These are phyloP conservation scores for Xanthoceras sorbifolium DNA, from an alignment of 345 rosid species.

Conservation along the genomic window DNA sequence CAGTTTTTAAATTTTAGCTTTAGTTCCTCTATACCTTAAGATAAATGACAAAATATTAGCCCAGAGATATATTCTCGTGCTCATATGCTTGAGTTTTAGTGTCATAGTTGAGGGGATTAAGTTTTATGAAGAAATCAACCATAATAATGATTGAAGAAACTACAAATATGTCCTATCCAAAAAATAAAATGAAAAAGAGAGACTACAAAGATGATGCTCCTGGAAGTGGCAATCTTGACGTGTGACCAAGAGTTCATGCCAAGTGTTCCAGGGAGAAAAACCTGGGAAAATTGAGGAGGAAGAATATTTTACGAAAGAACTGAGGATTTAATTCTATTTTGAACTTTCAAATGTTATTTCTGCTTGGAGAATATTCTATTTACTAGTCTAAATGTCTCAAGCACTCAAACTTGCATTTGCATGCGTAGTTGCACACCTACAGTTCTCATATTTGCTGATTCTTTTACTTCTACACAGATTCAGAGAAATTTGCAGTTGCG, in stretches of 20 bases:
- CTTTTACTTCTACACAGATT: conserved; percentile 46
- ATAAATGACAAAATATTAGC: neutral
- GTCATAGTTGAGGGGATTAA: neutral
- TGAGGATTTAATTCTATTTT: too few species aligned
- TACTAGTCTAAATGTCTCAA: conserved; percentile 22
- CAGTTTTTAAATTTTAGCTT: conserved; percentile 21
- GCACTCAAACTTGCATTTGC: neutral
- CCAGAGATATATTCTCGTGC: neutral
- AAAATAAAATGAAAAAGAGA: neutral
- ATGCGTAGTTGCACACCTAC: neutral
- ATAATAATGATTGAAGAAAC: neutral
- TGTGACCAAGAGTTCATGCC: neutral
- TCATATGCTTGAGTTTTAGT: neutral
- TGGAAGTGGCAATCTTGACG: neutral
- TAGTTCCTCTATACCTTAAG: neutral
- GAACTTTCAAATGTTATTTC: too few species aligned
- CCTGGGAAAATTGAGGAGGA: too few species aligned
- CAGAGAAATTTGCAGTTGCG: conserved; percentile 79
- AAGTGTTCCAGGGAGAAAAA: neutral
- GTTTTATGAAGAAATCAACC: neutral
- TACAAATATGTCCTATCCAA: neutral
- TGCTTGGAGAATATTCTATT: neutral
- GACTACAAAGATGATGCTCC: neutral
- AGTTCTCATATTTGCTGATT: neutral
- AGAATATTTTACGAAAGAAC: too few species aligned